Evolutionary conservation across 2,329 filamentous ascomycete genomes (phyloP).

Genomic region (Venturia carpophila): DNA sequence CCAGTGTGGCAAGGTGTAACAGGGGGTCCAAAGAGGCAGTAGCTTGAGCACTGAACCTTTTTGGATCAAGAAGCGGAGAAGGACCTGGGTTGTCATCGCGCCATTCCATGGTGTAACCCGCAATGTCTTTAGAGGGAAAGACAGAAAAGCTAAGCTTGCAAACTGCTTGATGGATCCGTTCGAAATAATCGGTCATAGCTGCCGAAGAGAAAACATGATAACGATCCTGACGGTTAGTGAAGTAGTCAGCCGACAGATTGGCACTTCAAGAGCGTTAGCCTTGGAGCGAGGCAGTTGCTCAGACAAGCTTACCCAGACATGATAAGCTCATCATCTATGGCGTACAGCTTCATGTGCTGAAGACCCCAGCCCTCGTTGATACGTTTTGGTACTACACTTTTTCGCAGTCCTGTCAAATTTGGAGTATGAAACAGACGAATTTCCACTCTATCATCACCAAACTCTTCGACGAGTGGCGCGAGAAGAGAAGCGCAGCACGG

Average conservation of each 20-base stretch:
- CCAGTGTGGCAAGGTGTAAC: conserved; percentile 45
- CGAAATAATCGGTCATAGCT: conserved; percentile 76
- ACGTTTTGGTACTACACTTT: conserved; percentile 73
- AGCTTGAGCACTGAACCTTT: conserved; percentile 54
- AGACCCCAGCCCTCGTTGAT: conserved; percentile 98
- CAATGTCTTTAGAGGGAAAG: conserved; percentile 47
- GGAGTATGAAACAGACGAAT: conserved; percentile 98
- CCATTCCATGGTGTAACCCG: conserved; percentile 59
- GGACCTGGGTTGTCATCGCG: conserved; percentile 65
- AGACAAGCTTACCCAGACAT: conserved; percentile 62
- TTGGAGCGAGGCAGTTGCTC: not conserved
- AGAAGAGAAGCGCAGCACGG: conserved; percentile 84
- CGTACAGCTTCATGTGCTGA: conserved; percentile 99
- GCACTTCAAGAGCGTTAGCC: conserved; percentile 43
- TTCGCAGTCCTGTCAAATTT: conserved; percentile 80
- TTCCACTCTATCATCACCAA: conserved; percentile 76
- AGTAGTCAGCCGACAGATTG: conserved; percentile 89
- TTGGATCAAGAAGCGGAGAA: conserved; percentile 62
- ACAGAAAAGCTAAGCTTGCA: conserved; percentile 76
- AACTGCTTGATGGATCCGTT: conserved; percentile 65
- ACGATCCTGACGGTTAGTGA: conserved; percentile 88
- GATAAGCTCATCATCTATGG: conserved; percentile 89
- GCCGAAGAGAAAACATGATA: conserved; percentile 85
- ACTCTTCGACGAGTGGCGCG: conserved; percentile 73
- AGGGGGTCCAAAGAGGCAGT: conserved; percentile 60